Conservation (phyloP, 2,329 filamentous ascomycete genomes). For the Lecanicillium sp. region DNA sequence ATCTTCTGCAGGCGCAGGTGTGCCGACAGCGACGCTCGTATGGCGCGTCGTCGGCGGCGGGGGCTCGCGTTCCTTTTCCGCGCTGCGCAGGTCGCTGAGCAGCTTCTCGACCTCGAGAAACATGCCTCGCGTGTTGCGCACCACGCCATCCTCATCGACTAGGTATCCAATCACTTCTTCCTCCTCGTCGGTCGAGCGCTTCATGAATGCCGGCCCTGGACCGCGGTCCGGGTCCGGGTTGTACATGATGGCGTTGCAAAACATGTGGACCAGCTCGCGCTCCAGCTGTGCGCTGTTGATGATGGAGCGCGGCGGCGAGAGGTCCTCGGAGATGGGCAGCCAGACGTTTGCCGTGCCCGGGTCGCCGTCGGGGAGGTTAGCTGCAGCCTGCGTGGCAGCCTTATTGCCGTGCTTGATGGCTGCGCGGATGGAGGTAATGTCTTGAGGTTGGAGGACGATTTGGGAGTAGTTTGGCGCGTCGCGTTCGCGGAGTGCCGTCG, state of each 20-base stretch:
- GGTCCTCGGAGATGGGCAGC: slow-evolving; percentile 65
- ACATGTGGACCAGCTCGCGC: slow-evolving; percentile 91
- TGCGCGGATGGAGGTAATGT: slow-evolving; percentile 69
- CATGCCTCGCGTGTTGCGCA: slow-evolving; percentile 84
- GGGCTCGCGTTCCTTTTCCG: slow-evolving; percentile 49
- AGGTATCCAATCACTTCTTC: slow-evolving; percentile 51
- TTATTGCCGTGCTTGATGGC: slow-evolving; percentile 68
- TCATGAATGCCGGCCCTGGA: slow-evolving; percentile 55
- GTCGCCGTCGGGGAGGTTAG: slow-evolving; percentile 52
- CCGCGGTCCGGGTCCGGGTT: slow-evolving; percentile 75
- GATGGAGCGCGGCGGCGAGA: slow-evolving; percentile 80
- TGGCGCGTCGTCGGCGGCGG: slow-evolving; percentile 24
- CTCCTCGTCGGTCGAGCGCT: slow-evolving; percentile 33
- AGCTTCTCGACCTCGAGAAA: slow-evolving; percentile 78
- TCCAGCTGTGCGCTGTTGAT: slow-evolving; percentile 91
- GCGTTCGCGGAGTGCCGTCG: slow-evolving; percentile 63
- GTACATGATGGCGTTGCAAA: slow-evolving; percentile 98
- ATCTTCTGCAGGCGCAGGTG: slow-evolving; percentile 31
- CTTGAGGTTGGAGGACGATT: slow-evolving; percentile 66
- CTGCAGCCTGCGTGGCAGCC: slow-evolving; percentile 52
- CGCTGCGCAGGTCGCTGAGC: slow-evolving; percentile 67
- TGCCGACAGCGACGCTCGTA: slow-evolving; percentile 19
- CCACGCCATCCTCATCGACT: slow-evolving; percentile 75
- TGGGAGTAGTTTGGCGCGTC: slow-evolving; percentile 70
- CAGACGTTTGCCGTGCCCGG: slow-evolving; percentile 48